phyloP scores from a whole-genome alignment of 2,329 filamentous ascomycete genomes.

The Stachybotrys chlorohalonatus region DNA sequence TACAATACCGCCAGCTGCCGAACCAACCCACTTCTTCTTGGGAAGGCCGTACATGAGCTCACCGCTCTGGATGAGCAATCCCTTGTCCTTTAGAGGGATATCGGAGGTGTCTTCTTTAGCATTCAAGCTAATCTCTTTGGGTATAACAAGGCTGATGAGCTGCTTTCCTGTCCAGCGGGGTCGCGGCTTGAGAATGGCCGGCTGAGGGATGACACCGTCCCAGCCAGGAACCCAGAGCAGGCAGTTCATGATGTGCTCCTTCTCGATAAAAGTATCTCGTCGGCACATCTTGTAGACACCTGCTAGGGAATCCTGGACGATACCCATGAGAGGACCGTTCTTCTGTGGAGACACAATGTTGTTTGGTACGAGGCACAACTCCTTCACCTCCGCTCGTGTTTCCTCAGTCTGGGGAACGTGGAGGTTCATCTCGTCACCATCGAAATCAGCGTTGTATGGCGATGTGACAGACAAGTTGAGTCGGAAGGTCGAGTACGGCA shows the following conservation, averaged over 20 bases:
- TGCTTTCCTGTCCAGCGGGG: conserved; percentile 98
- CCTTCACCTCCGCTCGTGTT: conserved; percentile 85
- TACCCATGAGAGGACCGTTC: conserved; percentile 97
- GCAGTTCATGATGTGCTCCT: conserved; percentile 91
- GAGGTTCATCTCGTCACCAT: conserved; percentile 99
- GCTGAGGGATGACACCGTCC: conserved; percentile 89
- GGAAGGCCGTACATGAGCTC: conserved; percentile 85
- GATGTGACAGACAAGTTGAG: conserved; percentile 96
- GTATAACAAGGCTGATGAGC: conserved; percentile 87
- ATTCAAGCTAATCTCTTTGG: conserved; percentile 73
- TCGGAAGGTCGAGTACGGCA: conserved; percentile 98
- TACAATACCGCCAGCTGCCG: conserved; percentile 80
- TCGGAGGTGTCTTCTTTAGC: conserved; percentile 53
- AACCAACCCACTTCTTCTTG: conserved; percentile 91
- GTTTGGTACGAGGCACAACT: conserved; percentile 94
- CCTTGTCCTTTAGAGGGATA: conserved; percentile 63
- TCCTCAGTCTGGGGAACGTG: conserved; percentile 98
- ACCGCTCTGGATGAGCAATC: conserved; percentile 74
- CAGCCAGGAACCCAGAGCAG: conserved; percentile 97
- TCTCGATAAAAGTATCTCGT: conserved; percentile 81
- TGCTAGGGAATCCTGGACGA: conserved; percentile 94
- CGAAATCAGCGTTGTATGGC: conserved; percentile 99
- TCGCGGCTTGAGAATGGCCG: conserved; percentile 86
- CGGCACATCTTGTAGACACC: conserved; percentile 96
- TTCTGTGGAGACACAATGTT: conserved; percentile 98